Base-by-base conservation (phyloP, 2,329 filamentous ascomycete genomes). In the Trichoderma asperellum region DNA sequence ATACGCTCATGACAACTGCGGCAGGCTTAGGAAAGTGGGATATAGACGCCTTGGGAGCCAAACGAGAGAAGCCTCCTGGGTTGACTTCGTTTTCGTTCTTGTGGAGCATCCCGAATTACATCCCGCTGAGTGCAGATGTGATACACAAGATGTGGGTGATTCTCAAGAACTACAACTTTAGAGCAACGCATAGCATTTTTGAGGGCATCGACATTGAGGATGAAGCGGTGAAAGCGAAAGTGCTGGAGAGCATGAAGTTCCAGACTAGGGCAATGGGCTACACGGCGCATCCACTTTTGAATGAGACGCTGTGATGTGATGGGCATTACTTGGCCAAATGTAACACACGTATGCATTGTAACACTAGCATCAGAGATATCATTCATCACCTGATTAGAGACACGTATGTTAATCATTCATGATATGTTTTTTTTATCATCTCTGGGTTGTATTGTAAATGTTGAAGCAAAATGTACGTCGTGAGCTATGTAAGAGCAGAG, bases 231-330 rank as follows among this genome's bases (percentile, higher is more conserved):
- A 93, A 91, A 81, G 76, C 77, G 70, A 85, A 91, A 72, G 84
- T 95, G 32, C 74, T 94, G 75, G 87, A 93, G 70, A 94, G 92
- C 76, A 92, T 92, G 85, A 87, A 92, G 82, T 91, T 93, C 24
- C 91, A 93, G 75, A 82, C 90, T 2, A 81, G 76, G 72, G 81
- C 79, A 27, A 85, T 84, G 75, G 87, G 87, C 0, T 81, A 85
- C 73, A 76, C 69, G 7, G 74, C 76, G 2, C 83, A 85, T 60
- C 76, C 76, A 0, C 75, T 87, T 29, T 71, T 83, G 72, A 75
- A 72, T 47, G 72, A 73, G 55, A 72, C 52, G 61, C 29, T 75
- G 68, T 76, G 47, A 55, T 43, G 24, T 34, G 52, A 65, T 57
- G 47, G 29, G 67, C 37, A 40, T 52, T 52, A 57, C 53, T 34